Evolutionary conservation across 768 basidiomycete species (phyloP), one percentile per base, ranked within the genome.

Genomic region (Aureoboletus auriporus): DNA sequence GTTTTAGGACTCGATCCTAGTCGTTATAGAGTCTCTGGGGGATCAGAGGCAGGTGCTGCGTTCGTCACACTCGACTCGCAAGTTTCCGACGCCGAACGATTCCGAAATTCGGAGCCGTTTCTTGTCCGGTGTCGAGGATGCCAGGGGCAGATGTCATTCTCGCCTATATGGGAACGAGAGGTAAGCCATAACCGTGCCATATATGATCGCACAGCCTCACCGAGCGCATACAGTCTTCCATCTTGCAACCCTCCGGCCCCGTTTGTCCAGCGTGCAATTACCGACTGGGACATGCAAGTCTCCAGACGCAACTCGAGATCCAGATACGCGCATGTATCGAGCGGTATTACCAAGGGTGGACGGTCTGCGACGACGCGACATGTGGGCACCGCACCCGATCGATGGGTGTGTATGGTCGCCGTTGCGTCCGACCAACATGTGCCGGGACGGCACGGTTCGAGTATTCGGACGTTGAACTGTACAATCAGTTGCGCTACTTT

Each of bases 401-500:
- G 77, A 95, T 97, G 90, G 76, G 88, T 31, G 91, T 97, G 1
- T 94, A 93, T 64, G 93, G 92, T 6, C 78, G 83, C 29, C 74
- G 85, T 42, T 99, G 96, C 64, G 63, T 93, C 46, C 78, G 79
- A 39, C 38, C 52, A 0, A 33, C 8, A 23, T 67, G 65, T 44
- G 31, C 0, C 0, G 58, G 58, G 0, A 48, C 5, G 9, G 52
- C 28, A 1, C 50, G 31, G 35, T 47, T 51, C 9, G 64, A 97
- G 88, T 97, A 94, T 64, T 76, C 86, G 31, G 93, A 97, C 62
- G 70, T 76, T 8, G 78, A 83, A 55, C 71, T 99, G 34, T 97
- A 98, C 67, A 89, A 88, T 54, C 96, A 99, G 65, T 74, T 98
- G 30, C 71, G 93, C 39, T 97, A 84, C 70, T 94, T 84, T 67